Evolutionary conservation across 345 rosid species (phyloP), one percentile per base, ranked within the genome.

Genomic region (Boechera divaricarpa): DNA sequence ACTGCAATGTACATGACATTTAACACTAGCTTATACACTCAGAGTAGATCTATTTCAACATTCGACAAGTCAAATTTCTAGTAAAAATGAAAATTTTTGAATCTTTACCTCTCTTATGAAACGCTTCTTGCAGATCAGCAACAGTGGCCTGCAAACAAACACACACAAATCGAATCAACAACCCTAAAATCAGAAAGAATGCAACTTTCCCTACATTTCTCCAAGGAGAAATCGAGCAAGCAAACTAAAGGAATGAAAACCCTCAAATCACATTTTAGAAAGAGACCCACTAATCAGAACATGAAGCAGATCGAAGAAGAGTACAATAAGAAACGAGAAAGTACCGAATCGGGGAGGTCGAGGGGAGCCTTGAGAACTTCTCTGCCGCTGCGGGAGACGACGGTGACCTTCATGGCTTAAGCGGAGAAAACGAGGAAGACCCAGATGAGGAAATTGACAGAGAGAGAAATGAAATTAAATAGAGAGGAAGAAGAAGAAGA

Each of bases 101-200:
- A 44, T 83, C 87, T 79, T 42, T 79, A 91, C 99, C 89, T 86
- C 91, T 73, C 80, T 84, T 84, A 59, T 92, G 86, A 83, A 95
- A 91, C 60, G 92, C 94, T 72, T 91, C 93, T 83, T 92, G 98
- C 85, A 92, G 86, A 86, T 92, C 96, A 82, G 88, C 87, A 69
- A 95, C 97, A 5, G 91, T 92, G 47, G 97, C 98, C 99, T 95
- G 77, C 74, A 71, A 61, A 70, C 42, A 69, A 42, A 80, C 24
- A 63, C 6, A 57, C 10, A 33, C 38, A 32, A 54, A 32, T 51
- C 18, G 72, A 66, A 77, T 49, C 28, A 66, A 41, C 9, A 72
- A 48, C 54, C 69, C 6, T 4, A 24, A 58, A 66, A 59, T 51
- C 45, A 38, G 13, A 75, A 75, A 57, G 64, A 16, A 44, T n/a